A percentile compares a stretch with the other conserved stretches of the same genome.
These are phyloP conservation scores for Kodamaea leandrae DNA, from an alignment of 805 yeast species.

Conservation along the genomic window DNA sequence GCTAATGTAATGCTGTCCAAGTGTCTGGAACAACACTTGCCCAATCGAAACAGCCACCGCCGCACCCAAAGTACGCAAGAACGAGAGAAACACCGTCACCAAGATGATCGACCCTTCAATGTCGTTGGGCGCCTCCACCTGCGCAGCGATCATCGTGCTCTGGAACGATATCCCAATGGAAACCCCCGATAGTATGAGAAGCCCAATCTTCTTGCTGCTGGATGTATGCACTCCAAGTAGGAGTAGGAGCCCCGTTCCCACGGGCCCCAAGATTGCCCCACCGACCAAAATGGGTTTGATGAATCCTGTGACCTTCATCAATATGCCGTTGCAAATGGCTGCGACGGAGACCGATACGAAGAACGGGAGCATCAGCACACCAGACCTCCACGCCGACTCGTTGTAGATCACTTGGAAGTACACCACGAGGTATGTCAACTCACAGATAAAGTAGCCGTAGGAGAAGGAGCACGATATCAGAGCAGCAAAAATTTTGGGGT, in stretches of 20 bases:
- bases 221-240: conserved; percentile 23
- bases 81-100: conserved; percentile 15
- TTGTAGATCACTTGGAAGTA: conserved; percentile 38
- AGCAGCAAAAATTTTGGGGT: conserved; percentile 37
- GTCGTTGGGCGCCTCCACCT: conserved; percentile 16
- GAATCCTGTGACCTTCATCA: conserved; percentile 25
- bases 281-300: conserved; percentile 32
- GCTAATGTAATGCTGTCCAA: conserved; percentile 89
- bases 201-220: conserved; percentile 27
- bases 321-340: conserved; percentile 29
- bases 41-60: conserved; percentile 4
- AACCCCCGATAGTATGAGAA: conserved; percentile 33
- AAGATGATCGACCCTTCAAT: conserved; percentile 13
- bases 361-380: conserved; percentile 36
- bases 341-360: conserved; percentile 33
- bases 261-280: conserved; percentile 28
- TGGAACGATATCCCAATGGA: conserved; percentile 38
- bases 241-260: conserved; percentile 35
- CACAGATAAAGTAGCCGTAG: conserved; percentile 40
- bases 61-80: conserved; percentile 8
- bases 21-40: conserved; percentile 3
- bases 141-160: conserved; percentile 18
- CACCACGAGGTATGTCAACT: conserved; percentile 32
- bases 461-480: conserved; percentile 33
- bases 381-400: conserved; percentile 35